These are phyloP conservation scores for Neonectria coccinea DNA, from an alignment of 2,329 filamentous ascomycete genomes.

Conservation along the genomic window DNA sequence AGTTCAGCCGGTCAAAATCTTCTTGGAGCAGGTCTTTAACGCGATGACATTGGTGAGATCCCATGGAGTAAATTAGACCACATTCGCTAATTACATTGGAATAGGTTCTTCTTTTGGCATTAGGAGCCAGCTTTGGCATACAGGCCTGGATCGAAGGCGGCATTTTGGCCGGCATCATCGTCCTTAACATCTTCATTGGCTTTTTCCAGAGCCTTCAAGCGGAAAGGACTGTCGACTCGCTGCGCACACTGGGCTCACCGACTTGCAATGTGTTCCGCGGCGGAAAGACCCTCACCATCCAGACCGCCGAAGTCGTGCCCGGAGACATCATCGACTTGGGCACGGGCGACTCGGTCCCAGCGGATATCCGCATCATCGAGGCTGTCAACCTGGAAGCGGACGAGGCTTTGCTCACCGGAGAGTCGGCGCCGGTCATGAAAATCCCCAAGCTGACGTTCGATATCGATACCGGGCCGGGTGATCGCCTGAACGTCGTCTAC, in stretches of 20 bases:
- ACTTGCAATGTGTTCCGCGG: conserved; percentile 54
- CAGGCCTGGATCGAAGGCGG: conserved; percentile 65
- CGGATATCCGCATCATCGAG: conserved; percentile 65
- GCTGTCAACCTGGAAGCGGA: conserved; percentile 74
- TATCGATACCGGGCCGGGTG: conserved; percentile 55
- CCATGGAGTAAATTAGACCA: not conserved
- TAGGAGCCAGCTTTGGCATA: conserved; percentile 66
- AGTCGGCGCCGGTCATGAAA: conserved; percentile 68
- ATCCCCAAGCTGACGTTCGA: conserved; percentile 55
- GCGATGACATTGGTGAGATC: conserved; percentile 65
- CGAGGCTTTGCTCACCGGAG: conserved; percentile 70
- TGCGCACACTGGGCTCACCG: conserved; percentile 51
- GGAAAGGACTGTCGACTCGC: conserved; percentile 57
- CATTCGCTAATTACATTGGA: not conserved
- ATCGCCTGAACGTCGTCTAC: conserved; percentile 69
- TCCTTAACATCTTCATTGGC: conserved; percentile 64
- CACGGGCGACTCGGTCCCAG: conserved; percentile 67
- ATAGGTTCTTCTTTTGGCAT: conserved; percentile 68
- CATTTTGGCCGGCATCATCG: conserved; percentile 64
- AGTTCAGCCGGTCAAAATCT: conserved; percentile 67
- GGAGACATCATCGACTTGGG: conserved; percentile 64
- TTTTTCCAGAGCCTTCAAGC: conserved; percentile 57
- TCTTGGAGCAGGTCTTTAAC: conserved; percentile 69
- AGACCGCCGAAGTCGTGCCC: conserved; percentile 59
- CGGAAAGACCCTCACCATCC: conserved; percentile 48